Conservation (phyloP, 768 basidiomycete genomes). For the Goffeauzyma gilvescens region DNA sequence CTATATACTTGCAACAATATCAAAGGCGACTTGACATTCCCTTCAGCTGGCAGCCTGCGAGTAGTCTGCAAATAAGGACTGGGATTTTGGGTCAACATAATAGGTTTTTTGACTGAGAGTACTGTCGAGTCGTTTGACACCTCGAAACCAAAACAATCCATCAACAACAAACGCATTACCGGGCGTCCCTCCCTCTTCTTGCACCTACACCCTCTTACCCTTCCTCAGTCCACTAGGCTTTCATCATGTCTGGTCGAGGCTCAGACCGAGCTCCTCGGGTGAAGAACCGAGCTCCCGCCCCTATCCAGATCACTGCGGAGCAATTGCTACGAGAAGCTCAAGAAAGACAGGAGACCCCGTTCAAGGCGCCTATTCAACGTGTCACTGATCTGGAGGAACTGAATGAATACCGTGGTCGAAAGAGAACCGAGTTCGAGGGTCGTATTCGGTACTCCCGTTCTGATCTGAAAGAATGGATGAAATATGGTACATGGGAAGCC, state of each 20-base stretch:
- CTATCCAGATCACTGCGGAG: slow-evolving; percentile 85
- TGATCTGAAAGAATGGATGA: slow-evolving; percentile 35
- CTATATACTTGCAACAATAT: too few species aligned
- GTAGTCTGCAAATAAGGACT: too few species aligned
- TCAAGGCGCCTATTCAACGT: slow-evolving; percentile 80
- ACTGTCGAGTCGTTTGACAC: too few species aligned
- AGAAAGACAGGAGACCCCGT: slow-evolving; percentile 84
- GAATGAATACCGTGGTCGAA: slow-evolving; percentile 63
- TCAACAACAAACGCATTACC: too few species aligned
- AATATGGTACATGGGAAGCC: slow-evolving; percentile 50
- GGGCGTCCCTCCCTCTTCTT: too few species aligned
- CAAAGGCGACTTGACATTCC: too few species aligned
- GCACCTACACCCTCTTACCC: too few species aligned
- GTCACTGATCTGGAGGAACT: slow-evolving; percentile 83
- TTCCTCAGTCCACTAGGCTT: too few species aligned
- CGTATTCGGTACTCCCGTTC: slow-evolving; percentile 38
- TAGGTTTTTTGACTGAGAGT: too few species aligned
- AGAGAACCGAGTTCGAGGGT: slow-evolving; percentile 75
- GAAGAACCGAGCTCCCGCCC: slow-evolving; percentile 89
- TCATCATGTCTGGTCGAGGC: slow-evolving; percentile 12
- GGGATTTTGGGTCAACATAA: too few species aligned
- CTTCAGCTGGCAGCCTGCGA: too few species aligned
- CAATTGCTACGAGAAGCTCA: slow-evolving; percentile 95
- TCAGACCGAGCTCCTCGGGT: slow-evolving; percentile 38
- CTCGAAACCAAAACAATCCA: too few species aligned